A percentile compares a stretch with the other conserved stretches of the same genome.
Evolutionary conservation across 371 early-diverging fungal genomes (phyloP).

Genomic region (Rhizopus microsporus): DNA sequence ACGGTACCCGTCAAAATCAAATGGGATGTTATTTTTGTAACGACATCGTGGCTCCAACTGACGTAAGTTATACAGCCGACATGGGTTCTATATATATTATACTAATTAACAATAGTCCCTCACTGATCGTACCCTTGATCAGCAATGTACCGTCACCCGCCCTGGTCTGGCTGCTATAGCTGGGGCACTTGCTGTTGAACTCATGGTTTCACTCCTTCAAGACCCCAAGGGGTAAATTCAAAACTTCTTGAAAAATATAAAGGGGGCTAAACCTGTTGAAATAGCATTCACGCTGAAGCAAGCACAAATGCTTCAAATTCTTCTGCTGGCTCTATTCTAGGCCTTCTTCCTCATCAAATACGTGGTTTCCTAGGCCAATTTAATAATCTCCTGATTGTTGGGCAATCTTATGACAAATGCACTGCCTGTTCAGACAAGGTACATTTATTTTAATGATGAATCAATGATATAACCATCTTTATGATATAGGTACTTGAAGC

Average conservation of each 20-base stretch:
- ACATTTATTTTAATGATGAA: background rate
- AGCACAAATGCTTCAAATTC: constrained; percentile 21
- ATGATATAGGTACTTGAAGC: constrained; percentile 52
- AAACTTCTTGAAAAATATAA: background rate
- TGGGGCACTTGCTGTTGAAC: constrained; percentile 84
- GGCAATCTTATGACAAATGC: constrained; percentile 85
- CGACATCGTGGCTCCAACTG: constrained; percentile 92
- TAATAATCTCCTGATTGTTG: constrained; percentile 80
- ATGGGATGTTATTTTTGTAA: constrained; percentile 97
- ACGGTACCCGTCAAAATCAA: constrained; percentile 63
- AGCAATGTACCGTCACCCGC: constrained; percentile 97
- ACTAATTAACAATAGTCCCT: constrained; percentile 65
- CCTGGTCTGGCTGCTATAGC: constrained; percentile 93
- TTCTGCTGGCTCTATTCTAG: constrained; percentile 49
- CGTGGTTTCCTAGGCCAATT: constrained; percentile 89
- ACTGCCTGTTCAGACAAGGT: constrained; percentile 87
- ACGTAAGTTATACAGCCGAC: constrained; percentile 54
- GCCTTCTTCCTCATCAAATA: constrained; percentile 89
- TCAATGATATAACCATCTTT: background rate
- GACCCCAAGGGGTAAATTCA: constrained; percentile 72
- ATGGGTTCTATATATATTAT: background rate
- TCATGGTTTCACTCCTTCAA: constrained; percentile 85
- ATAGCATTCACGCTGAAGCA: constrained; percentile 41
- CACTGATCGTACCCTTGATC: constrained; percentile 90
- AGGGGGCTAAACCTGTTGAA: background rate